Evolutionary conservation across 2,329 filamentous ascomycete species (phyloP).

Genomic region (Ramularia endophylla): DNA sequence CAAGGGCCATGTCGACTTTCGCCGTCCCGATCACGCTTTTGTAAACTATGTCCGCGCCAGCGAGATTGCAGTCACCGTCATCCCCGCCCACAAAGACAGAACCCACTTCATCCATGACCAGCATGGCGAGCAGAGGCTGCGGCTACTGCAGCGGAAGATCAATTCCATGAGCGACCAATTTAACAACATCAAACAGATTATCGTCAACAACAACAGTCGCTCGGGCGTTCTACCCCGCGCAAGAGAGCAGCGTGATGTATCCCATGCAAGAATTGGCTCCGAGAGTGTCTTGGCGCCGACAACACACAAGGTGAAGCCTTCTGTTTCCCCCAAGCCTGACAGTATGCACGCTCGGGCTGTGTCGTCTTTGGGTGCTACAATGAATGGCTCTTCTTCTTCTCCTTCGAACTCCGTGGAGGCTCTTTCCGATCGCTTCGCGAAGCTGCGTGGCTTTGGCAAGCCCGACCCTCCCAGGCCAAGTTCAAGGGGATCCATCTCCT

Average conservation of each 20-base stretch:
- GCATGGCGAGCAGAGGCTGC: slow-evolving; percentile 45
- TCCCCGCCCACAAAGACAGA: slow-evolving; percentile 72
- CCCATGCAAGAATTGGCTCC: slow-evolving; percentile 10
- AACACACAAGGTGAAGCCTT: slow-evolving; percentile 24
- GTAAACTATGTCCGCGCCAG: slow-evolving; percentile 79
- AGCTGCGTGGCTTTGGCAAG: slow-evolving; percentile 12
- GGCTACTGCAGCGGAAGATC: slow-evolving; percentile 30
- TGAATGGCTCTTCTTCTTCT: slow-evolving; percentile 25
- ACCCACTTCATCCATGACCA: slow-evolving; percentile 49
- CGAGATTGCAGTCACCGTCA: slow-evolving; percentile 68
- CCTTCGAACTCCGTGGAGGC: slow-evolving; percentile 38
- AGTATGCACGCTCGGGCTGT: slow-evolving; percentile 58
- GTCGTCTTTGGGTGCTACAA: slow-evolving; percentile 24
- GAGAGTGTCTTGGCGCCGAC: slow-evolving; percentile 14
- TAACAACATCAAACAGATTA: slow-evolving; percentile 44
- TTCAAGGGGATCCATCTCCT: slow-evolving; percentile 25
- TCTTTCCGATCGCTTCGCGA: slow-evolving; percentile 30
- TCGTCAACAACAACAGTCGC: slow-evolving; percentile 47
- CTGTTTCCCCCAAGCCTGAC: slow-evolving; percentile 55
- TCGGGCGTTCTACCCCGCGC: slow-evolving; percentile 43
- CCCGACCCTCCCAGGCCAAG: slow-evolving; percentile 17
- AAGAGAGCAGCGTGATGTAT: slow-evolving; percentile 4
- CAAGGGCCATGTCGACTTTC: slow-evolving; percentile 55
- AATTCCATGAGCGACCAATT: slow-evolving; percentile 36
- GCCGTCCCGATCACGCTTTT: slow-evolving; percentile 67